Percentiles rank a stretch among this genome's conserved stretches.
Evolutionary conservation across 345 rosid genomes (phyloP).

Genomic region (Jatropha curcas): DNA sequence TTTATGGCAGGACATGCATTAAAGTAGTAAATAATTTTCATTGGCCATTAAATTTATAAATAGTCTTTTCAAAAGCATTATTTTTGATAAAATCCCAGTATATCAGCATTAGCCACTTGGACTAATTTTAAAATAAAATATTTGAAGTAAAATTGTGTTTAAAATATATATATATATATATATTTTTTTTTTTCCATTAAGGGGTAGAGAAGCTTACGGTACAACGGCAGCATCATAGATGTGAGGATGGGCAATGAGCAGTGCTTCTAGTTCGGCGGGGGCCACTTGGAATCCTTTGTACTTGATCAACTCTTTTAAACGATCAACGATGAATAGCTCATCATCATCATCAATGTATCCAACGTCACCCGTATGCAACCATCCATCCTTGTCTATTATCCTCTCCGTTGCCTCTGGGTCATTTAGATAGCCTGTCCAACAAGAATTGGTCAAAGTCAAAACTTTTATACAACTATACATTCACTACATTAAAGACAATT

Average conservation of each 20-base stretch:
- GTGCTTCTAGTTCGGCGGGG: slow-evolving; percentile 66
- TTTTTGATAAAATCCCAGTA: too few relatives aligned
- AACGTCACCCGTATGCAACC: slow-evolving; percentile 65
- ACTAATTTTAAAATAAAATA: too few relatives aligned
- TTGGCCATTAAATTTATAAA: too few relatives aligned
- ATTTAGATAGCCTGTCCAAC: slow-evolving; percentile 52
- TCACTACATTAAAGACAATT: too few relatives aligned
- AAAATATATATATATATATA: too few relatives aligned
- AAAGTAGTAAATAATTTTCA: too few relatives aligned
- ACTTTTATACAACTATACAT: too few relatives aligned
- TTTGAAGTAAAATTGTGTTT: too few relatives aligned
- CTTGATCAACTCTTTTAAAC: slow-evolving; percentile 64
- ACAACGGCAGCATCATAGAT: slow-evolving; percentile 69
- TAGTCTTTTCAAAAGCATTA: too few relatives aligned
- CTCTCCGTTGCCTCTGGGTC: slow-evolving; percentile 48
- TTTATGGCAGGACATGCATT: too few relatives aligned
- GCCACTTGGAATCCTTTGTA: slow-evolving; percentile 73
- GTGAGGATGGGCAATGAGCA: slow-evolving; percentile 47
- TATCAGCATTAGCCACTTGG: too few relatives aligned
- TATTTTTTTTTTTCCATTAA: too few relatives aligned
- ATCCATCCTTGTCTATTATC: slow-evolving; percentile 58
- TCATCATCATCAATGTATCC: slow-evolving; percentile 64
- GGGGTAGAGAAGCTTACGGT: slow-evolving; percentile 38
- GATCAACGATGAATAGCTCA: slow-evolving; percentile 60
- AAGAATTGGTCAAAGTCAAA: not conserved